Base-by-base conservation (phyloP, 495 filamentous ascomycete species). In the Penicillium herquei region DNA sequence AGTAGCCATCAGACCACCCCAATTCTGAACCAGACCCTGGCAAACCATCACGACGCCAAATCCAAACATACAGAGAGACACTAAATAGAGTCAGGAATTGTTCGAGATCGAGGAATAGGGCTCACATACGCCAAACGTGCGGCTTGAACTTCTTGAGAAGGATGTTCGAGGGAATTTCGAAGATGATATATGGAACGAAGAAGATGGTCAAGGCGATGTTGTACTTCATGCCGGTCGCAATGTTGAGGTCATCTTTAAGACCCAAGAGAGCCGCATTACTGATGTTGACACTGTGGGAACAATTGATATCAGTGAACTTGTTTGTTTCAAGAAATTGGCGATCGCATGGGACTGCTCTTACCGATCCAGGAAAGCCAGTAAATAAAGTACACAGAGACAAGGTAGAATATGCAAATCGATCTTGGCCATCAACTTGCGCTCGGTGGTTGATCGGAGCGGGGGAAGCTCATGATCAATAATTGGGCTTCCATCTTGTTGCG, bases 81-180 rank as follows among this genome's bases (percentile, higher is more conserved):
- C 78, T 76, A 58, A 1, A 56, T 41, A 31, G 11, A 13, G 33
- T 56, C 14, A 44, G n/a, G 12, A 37, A 9, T 7, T 55, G 18
- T 9, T 26, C 6, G 17, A 13, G 9, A 11, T 33, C 11, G 35
- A 12, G 44, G 18, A 7, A 5, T 39, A 10, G 16, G 41, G 56
- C 33, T 2, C 39, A 39, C 39, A 52, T 69, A 83, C 81, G 76
- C 92, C 92, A 97, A 44, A 94, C 74, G 56, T 87, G 84, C 3
- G 93, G 92, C 54, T 82, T 87, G 56, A 96, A 76, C 55, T 82
- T 84, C 70, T 95, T 96, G 26, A 98, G 74, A 14, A 95, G 64
- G 50, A 96, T 83, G 64, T 98, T 98, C 47, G 88, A 91, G 3
- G 93, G 94, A 48, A 98, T 94, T 68, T 84, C 92, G 60, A 87